These are phyloP conservation scores for Perilla frutescens DNA, from an alignment of 257 asterid genomes.

Conservation along the genomic window DNA sequence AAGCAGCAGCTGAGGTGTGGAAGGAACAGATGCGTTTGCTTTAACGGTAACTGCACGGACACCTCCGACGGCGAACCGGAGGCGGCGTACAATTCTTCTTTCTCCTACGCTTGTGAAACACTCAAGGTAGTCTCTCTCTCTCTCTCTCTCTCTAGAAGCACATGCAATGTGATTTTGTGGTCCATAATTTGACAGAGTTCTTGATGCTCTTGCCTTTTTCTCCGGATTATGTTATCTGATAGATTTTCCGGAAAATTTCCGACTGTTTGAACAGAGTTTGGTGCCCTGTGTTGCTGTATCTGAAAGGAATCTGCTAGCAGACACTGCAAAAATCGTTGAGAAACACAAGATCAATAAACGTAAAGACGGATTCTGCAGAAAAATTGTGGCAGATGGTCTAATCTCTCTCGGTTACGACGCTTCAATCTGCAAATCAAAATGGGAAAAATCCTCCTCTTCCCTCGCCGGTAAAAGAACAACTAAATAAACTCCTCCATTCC, in stretches of 20 bases:
- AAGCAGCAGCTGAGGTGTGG: slow-evolving; percentile 62
- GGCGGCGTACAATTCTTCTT: slow-evolving; percentile 41
- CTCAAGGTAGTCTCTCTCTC: slow-evolving; percentile 61
- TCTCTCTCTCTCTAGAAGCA: not conserved
- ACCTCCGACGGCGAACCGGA: slow-evolving; percentile 78
- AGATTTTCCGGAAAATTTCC: not conserved
- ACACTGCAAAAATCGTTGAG: slow-evolving; percentile 67
- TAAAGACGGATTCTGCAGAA: slow-evolving; percentile 58
- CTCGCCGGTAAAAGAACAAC: slow-evolving; percentile 60
- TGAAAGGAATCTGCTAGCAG: slow-evolving; percentile 78
- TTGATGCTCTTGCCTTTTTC: slow-evolving; percentile 12
- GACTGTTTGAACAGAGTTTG: slow-evolving; percentile 60
- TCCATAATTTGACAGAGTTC: slow-evolving; percentile 10
- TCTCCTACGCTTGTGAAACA: slow-evolving; percentile 53
- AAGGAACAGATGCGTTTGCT: slow-evolving; percentile 70
- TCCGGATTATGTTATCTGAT: slow-evolving; percentile 27
- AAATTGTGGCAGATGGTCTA: slow-evolving; percentile 70
- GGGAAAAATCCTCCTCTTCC: slow-evolving; percentile 67
- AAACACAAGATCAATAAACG: slow-evolving; percentile 59
- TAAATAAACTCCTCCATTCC: not conserved
- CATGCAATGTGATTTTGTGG: slow-evolving; percentile 31
- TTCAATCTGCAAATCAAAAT: slow-evolving; percentile 82
- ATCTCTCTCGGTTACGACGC: slow-evolving; percentile 74
- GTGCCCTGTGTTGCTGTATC: slow-evolving; percentile 54
- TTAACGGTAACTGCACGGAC: slow-evolving; percentile 63